Evolutionary conservation across 140 eudicot species (phyloP).

Genomic region (Senecio squalidus): DNA sequence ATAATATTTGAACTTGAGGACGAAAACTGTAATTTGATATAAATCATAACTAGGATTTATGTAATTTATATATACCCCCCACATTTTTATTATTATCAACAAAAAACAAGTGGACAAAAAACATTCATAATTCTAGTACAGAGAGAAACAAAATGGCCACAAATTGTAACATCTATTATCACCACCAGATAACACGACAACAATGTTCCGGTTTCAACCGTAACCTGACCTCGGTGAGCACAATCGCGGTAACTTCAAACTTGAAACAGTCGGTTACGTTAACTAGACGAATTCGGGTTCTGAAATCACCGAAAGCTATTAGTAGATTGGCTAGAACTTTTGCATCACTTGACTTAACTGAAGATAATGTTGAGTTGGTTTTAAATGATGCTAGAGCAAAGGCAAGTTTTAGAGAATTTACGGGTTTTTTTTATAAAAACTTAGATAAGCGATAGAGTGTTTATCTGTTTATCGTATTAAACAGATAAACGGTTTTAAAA

Average conservation of each 20-base stretch:
- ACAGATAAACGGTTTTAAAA: not conserved
- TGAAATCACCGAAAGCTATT: conserved; percentile 4
- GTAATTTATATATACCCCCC: too few relatives aligned
- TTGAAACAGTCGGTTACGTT: conserved; percentile 4
- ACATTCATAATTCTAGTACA: not conserved
- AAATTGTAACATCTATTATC: conserved; percentile 10
- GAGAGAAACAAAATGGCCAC: conserved; percentile 14
- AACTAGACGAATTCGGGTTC: not conserved
- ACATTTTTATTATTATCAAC: too few relatives aligned
- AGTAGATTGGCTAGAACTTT: conserved; percentile 22
- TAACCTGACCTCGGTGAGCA: conserved; percentile 3
- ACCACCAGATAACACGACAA: conserved; percentile 12
- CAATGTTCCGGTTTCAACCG: conserved; percentile 13
- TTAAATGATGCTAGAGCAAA: conserved; percentile 64
- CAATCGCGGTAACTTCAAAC: not conserved
- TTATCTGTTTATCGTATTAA: too few relatives aligned
- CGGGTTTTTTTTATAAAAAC: too few relatives aligned
- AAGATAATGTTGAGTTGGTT: conserved; percentile 71
- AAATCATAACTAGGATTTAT: too few relatives aligned
- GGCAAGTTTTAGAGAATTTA: conserved; percentile 37
- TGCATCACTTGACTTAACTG: conserved; percentile 78
- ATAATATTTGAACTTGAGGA: too few relatives aligned
- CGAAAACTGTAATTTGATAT: too few relatives aligned
- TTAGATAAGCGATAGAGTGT: too few relatives aligned
- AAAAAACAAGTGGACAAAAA: conserved; percentile 16